Evolutionary conservation across 192 early-diverging fungal species (phyloP).

Genomic region (Entomortierella beljakovae): DNA sequence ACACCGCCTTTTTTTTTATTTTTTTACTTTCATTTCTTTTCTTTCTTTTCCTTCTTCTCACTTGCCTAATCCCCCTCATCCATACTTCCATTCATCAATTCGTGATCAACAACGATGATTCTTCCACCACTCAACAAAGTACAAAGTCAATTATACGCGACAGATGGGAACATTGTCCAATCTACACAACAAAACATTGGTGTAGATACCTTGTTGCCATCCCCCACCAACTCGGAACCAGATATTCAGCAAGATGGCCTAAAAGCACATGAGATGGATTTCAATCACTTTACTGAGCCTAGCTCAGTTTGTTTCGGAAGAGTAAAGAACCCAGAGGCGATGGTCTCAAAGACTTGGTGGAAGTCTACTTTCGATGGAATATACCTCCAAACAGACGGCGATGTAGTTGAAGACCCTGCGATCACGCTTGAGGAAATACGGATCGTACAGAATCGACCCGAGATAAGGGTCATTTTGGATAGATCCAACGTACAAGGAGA

Average conservation of each 20-base stretch:
- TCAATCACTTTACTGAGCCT: neutral
- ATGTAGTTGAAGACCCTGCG: slow-evolving; percentile 76
- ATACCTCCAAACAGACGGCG: slow-evolving; percentile 76
- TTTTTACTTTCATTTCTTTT: neutral
- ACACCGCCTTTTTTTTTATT: too few relatives aligned
- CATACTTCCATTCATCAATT: too few relatives aligned
- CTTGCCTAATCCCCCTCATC: neutral
- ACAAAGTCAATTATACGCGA: neutral
- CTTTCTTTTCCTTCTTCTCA: neutral
- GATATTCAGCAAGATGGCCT: neutral
- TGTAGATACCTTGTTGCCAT: neutral
- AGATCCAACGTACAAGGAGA: neutral
- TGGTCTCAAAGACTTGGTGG: slow-evolving; percentile 73
- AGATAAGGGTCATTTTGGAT: neutral
- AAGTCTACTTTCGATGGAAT: slow-evolving; percentile 67
- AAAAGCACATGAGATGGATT: neutral
- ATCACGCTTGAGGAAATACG: slow-evolving; percentile 68
- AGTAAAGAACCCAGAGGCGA: slow-evolving; percentile 62
- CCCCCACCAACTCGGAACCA: neutral
- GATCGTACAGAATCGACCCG: slow-evolving; percentile 51
- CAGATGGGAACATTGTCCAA: neutral
- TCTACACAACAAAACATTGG: neutral
- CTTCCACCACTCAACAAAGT: neutral
- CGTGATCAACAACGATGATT: neutral
- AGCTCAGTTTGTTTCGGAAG: slow-evolving; percentile 47